Base-by-base conservation (phyloP, 371 early-diverging fungal genomes). In the Mucor lusitanicus region DNA sequence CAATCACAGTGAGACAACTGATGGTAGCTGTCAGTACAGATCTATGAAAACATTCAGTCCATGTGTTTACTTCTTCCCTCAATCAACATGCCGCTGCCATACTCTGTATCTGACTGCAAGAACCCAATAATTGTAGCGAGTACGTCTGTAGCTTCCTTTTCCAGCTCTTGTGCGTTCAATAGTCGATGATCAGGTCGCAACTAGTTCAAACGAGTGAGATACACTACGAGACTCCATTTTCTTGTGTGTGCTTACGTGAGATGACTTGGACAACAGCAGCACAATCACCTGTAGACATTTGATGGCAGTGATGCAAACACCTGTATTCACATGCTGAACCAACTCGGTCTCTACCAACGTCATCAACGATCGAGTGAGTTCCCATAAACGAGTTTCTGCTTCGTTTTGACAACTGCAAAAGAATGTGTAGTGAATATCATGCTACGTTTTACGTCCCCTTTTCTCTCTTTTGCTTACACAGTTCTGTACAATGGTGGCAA, bases 211-310 rank as follows among this genome's bases (percentile, higher is more conserved):
- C n/a, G 1, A n/a, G 12, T 30, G n/a, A 55, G 12, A 32, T 5
- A 12, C 11, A 33, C 33, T 33, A 28, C 13, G 28, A 30, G 6
- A n/a, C 9, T 15, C 3, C 12, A n/a, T n/a, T 7, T 15, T 0
- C 15, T 46, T 56, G 17, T 11, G 19, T 40, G 12, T 40, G 8
- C 39, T 57, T 65, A 71, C 71, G n/a, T 62, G 59, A 2, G 66
- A 42, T 5, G 70, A 44, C 28, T 70, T 78, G 30, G 86, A 76
- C 30, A 78, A 65, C n/a, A 84, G 40, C 0, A 78, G 50, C 11
- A 81, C 65, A 33, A 84, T 53, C 2, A 74, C 70, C 62, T 81
- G 84, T n/a, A 86, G 28, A 61, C 79, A 82, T 59, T 86, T 84
- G 42, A 82, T 60, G 11, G 80, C 76, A 53, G 70, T 59, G 17